A percentile compares a stretch with the other conserved stretches of the same genome.
Conservation (phyloP, 2,329 filamentous ascomycete genomes). For the Ciborinia camelliae region DNA sequence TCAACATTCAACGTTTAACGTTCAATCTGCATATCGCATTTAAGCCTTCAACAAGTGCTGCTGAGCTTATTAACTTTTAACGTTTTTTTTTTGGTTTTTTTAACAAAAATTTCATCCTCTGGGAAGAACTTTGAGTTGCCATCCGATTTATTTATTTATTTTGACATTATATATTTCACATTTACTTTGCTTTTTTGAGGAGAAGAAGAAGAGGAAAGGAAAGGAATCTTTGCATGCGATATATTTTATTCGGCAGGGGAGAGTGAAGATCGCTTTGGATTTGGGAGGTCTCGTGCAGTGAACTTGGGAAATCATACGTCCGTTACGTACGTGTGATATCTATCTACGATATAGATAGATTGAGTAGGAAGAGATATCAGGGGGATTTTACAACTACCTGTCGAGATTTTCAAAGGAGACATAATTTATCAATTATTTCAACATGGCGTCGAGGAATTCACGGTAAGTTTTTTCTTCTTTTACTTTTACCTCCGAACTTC, state of each 20-base stretch:
- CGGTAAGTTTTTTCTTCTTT: conserved; percentile 6
- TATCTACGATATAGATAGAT: background rate
- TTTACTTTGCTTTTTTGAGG: background rate
- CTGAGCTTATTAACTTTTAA: conserved; percentile 12
- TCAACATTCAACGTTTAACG: background rate
- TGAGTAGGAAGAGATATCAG: background rate
- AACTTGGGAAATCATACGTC: background rate
- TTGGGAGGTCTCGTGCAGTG: background rate
- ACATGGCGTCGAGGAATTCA: conserved; percentile 15
- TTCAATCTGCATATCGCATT: conserved; percentile 14
- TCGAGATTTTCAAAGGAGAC: background rate
- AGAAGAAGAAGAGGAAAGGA: background rate
- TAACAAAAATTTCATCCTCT: background rate
- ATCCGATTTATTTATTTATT: background rate
- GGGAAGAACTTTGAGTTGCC: background rate
- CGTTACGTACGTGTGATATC: conserved; percentile 2
- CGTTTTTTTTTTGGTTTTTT: background rate
- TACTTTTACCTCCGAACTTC: background rate
- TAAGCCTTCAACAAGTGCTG: conserved; percentile 20
- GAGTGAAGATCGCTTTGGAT: conserved; percentile 5
- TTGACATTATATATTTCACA: background rate
- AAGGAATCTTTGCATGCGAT: background rate
- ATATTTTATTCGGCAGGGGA: background rate
- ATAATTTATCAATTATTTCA: background rate
- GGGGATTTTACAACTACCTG: background rate